Conservation (phyloP, 2,329 filamentous ascomycete genomes). For the Botrytis paeoniae region DNA sequence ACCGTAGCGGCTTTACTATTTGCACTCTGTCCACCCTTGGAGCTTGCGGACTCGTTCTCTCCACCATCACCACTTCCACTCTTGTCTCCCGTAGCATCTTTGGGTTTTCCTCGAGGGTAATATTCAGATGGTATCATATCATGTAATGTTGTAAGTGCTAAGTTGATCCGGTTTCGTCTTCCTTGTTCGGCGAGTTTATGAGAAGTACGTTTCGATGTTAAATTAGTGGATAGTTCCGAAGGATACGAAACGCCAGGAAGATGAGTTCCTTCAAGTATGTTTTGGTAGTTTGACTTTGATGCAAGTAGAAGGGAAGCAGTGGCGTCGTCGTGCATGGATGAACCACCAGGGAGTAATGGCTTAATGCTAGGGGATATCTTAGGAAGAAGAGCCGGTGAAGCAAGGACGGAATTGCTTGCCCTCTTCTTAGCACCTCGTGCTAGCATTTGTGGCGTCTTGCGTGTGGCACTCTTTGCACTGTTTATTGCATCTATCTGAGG, state of each 20-base stretch:
- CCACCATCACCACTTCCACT: conserved; percentile 46
- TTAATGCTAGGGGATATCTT: conserved; percentile 94
- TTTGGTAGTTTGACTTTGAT: conserved; percentile 97
- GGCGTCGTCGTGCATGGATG: conserved; percentile 50
- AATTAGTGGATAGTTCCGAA: conserved; percentile 83
- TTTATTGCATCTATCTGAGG: conserved; percentile 52
- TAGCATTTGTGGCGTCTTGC: conserved; percentile 53
- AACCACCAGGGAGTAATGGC: conserved; percentile 68
- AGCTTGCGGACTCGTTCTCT: conserved; percentile 46
- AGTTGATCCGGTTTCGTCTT: conserved; percentile 90
- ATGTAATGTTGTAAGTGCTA: conserved; percentile 79
- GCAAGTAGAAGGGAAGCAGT: conserved; percentile 73
- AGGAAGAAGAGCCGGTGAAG: conserved; percentile 81
- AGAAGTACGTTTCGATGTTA: conserved; percentile 94
- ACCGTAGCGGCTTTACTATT: conserved; percentile 96
- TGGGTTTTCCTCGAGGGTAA: conserved; percentile 59
- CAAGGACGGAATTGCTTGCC: conserved; percentile 68
- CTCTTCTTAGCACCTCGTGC: conserved; percentile 66
- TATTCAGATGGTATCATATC: conserved; percentile 38
- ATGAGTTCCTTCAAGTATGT: conserved; percentile 89
- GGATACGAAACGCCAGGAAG: conserved; percentile 89
- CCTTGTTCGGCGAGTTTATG: conserved; percentile 99
- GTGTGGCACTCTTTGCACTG: conserved; percentile 44
- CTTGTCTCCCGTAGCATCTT: conserved; percentile 40
- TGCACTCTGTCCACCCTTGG: conserved; percentile 50